These are phyloP conservation scores for Dactylellina parvicollis DNA, from an alignment of 2,329 filamentous ascomycete species.

Conservation along the genomic window DNA sequence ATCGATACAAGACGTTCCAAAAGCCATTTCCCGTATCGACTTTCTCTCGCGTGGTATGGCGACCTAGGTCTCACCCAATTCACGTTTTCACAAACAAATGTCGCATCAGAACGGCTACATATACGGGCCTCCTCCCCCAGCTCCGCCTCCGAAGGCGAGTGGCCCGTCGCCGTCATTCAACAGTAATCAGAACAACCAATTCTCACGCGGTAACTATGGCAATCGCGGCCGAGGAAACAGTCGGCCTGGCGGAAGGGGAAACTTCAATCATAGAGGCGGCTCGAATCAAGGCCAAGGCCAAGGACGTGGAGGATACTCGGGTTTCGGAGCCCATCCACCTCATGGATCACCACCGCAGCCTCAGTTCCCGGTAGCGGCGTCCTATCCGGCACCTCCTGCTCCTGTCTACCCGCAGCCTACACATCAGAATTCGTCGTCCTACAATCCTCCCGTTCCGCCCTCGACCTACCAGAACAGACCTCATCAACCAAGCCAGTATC, in stretches of 20 bases:
- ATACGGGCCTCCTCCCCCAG: constrained; percentile 52
- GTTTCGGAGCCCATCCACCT: constrained; percentile 41
- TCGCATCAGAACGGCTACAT: constrained; percentile 54
- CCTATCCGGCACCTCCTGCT: constrained; percentile 24
- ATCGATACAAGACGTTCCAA: background rate
- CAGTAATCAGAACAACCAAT: constrained; percentile 43
- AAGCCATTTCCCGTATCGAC: background rate
- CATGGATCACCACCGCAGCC: constrained; percentile 41
- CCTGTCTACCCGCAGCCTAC: constrained; percentile 38
- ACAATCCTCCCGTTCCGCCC: constrained; percentile 32
- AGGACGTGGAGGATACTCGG: constrained; percentile 48
- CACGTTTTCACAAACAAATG: constrained; percentile 40
- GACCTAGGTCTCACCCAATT: constrained; percentile 17
- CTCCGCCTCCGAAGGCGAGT: constrained; percentile 44
- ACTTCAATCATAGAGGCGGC: constrained; percentile 48
- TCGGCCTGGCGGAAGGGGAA: constrained; percentile 40
- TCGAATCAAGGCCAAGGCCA: constrained; percentile 24
- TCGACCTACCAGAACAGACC: constrained; percentile 35
- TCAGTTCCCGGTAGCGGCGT: constrained; percentile 36
- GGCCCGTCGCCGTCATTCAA: constrained; percentile 43
- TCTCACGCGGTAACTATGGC: constrained; percentile 47
- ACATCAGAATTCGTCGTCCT: constrained; percentile 27
- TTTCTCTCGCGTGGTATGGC: constrained; percentile 36
- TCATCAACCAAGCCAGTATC: constrained; percentile 46
- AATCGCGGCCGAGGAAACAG: constrained; percentile 47